Conservation (phyloP, 2,329 filamentous ascomycete species). For the Diaporthe ampelina region DNA sequence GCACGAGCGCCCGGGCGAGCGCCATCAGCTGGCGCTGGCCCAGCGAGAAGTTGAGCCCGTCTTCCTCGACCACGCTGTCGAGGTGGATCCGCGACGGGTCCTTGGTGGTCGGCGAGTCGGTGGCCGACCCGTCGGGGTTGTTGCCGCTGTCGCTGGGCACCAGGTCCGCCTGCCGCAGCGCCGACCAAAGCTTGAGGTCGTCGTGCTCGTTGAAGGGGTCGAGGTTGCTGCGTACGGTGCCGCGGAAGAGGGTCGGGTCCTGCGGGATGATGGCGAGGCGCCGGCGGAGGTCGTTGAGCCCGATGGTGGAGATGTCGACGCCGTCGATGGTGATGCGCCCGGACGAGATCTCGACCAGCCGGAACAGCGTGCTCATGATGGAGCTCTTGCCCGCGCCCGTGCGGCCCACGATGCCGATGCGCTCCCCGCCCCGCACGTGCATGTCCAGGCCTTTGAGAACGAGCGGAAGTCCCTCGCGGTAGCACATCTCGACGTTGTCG, state of each 20-base stretch:
- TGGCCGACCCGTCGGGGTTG: constrained; percentile 48
- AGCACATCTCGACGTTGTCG: constrained; percentile 83
- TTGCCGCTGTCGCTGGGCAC: constrained; percentile 57
- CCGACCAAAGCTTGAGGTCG: constrained; percentile 83
- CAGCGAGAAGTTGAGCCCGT: constrained; percentile 95
- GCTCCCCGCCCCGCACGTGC: constrained; percentile 81
- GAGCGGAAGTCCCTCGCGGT: constrained; percentile 78
- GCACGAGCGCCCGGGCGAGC: constrained; percentile 88
- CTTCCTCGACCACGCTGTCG: constrained; percentile 89
- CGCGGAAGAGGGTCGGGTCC: constrained; percentile 76
- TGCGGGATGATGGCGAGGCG: constrained; percentile 77
- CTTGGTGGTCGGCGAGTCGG: constrained; percentile 28
- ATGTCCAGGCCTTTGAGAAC: constrained; percentile 80
- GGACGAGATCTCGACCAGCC: constrained; percentile 62
- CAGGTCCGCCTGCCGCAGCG: constrained; percentile 82
- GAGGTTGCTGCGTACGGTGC: constrained; percentile 83
- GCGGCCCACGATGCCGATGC: constrained; percentile 79
- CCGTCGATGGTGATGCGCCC: constrained; percentile 62
- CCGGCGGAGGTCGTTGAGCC: constrained; percentile 71
- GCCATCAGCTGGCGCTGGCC: constrained; percentile 97
- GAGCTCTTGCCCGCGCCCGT: constrained; percentile 77
- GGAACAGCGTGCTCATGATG: constrained; percentile 75
- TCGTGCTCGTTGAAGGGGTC: constrained; percentile 86
- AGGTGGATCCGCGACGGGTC: constrained; percentile 78
- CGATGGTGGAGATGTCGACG: constrained; percentile 69